Evolutionary conservation across 345 rosid genomes (phyloP).

Genomic region (Raphanus raphanistrum): DNA sequence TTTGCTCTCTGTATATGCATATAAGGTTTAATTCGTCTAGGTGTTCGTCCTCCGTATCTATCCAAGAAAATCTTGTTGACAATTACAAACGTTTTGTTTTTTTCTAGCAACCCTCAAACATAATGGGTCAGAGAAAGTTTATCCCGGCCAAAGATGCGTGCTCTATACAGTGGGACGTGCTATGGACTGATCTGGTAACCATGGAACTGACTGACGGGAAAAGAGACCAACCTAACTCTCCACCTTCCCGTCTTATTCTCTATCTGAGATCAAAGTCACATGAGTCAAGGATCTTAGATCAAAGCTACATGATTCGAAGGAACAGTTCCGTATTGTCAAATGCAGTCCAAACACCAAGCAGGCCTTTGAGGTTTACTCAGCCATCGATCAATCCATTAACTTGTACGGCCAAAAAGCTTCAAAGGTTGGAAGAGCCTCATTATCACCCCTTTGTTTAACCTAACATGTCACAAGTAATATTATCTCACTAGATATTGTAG

Average conservation of each 20-base stretch:
- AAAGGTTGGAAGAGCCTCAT: slow-evolving; percentile 53
- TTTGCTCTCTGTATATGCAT: slow-evolving; percentile 8
- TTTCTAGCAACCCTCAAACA: slow-evolving; percentile 83
- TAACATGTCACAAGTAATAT: not conserved
- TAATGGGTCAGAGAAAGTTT: slow-evolving; percentile 86
- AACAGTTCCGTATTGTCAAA: slow-evolving; percentile 71
- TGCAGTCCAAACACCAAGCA: slow-evolving; percentile 72
- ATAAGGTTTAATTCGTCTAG: not conserved
- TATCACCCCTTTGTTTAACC: not conserved
- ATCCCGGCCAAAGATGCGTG: slow-evolving; percentile 93
- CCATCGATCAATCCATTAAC: slow-evolving; percentile 69
- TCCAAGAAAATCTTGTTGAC: slow-evolving; percentile 22
- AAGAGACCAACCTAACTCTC: slow-evolving; percentile 70
- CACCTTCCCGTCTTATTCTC: slow-evolving; percentile 68
- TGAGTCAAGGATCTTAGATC: slow-evolving; percentile 34
- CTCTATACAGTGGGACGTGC: slow-evolving; percentile 83
- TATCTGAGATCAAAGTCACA: slow-evolving; percentile 32
- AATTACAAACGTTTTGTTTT: not conserved
- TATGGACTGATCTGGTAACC: slow-evolving; percentile 75
- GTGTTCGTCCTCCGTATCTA: not conserved
- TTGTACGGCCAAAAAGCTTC: slow-evolving; percentile 56
- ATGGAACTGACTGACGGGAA: slow-evolving; percentile 90
- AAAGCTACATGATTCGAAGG: slow-evolving; percentile 60
- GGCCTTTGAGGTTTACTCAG: slow-evolving; percentile 67
- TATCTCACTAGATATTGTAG: not conserved